Conservation (phyloP, 2,329 filamentous ascomycete genomes). For the Exophiala sideris region DNA sequence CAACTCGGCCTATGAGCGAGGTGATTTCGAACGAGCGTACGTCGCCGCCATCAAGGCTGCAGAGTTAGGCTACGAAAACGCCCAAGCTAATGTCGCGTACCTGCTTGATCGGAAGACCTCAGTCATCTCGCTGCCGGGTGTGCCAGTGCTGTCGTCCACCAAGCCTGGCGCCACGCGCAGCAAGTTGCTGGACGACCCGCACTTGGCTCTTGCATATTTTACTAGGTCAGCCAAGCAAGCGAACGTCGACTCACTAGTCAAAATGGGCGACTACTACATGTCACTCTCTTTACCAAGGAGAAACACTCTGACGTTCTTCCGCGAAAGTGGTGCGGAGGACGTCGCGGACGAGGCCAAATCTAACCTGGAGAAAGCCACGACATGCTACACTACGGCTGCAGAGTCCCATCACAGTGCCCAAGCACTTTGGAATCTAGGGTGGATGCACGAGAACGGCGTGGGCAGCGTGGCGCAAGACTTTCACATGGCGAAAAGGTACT, state of each 20-base stretch:
- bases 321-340: neutral
- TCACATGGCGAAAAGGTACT: conserved; percentile 93
- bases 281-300: conserved; percentile 31
- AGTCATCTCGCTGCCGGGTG: conserved; percentile 54
- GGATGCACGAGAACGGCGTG: conserved; percentile 98
- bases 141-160: conserved; percentile 49
- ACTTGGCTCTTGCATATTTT: conserved; percentile 84
- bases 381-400: conserved; percentile 87
- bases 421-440: conserved; percentile 93
- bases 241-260: conserved; percentile 91
- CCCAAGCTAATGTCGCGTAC: conserved; percentile 85
- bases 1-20: conserved; percentile 74
- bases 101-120: conserved; percentile 73
- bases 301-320: neutral
- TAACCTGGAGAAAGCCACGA: conserved; percentile 81
- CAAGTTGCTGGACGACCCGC: conserved; percentile 53
- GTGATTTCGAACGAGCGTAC: conserved; percentile 75
- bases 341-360: conserved; percentile 27
- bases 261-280: conserved; percentile 98
- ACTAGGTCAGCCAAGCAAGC: conserved; percentile 88
- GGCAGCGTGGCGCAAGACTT: conserved; percentile 85
- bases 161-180: conserved; percentile 40
- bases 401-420: conserved; percentile 91
- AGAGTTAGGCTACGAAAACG: conserved; percentile 86
- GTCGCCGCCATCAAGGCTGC: conserved; percentile 82